Evolutionary conservation across 768 basidiomycete genomes (phyloP).

Genomic region (Kwoniella mangroviensis): DNA sequence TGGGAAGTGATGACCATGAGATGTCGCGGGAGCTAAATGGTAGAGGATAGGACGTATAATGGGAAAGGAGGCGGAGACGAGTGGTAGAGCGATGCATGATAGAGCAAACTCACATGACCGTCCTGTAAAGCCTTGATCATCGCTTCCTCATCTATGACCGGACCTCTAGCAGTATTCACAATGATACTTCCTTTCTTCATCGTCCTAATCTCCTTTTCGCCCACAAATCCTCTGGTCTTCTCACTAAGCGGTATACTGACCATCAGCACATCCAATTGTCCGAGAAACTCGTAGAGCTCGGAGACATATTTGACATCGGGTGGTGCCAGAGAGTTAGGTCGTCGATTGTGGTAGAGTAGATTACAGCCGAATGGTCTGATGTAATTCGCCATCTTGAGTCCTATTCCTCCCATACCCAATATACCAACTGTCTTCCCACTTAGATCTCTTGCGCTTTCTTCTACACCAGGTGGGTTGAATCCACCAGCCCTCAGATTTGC

Average conservation of each 20-base stretch:
- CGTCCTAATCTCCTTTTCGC: constrained; percentile 72
- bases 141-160: constrained; percentile 72
- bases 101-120: constrained; percentile 61
- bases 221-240: constrained; percentile 70
- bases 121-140: not conserved
- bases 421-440: constrained; percentile 56
- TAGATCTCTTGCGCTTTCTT: constrained; percentile 48
- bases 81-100: not conserved
- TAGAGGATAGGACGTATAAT: not conserved
- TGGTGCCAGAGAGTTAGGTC: not conserved
- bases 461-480: not conserved
- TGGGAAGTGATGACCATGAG: not conserved
- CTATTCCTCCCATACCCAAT: constrained; percentile 60
- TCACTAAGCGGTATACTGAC: constrained; percentile 69
- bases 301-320: constrained; percentile 68
- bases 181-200: constrained; percentile 75
- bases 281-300: constrained; percentile 66
- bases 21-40: not conserved
- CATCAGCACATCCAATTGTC: constrained; percentile 74
- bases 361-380: constrained; percentile 68
- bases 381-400: constrained; percentile 48
- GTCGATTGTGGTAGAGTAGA: constrained; percentile 69
- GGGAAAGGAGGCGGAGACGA: not conserved
- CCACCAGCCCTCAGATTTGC: constrained; percentile 4
- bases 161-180: constrained; percentile 86